A percentile compares a stretch with the other conserved stretches of the same genome.
Evolutionary conservation across 2,329 filamentous ascomycete species (phyloP).

Genomic region (Lecanicillium sp.): DNA sequence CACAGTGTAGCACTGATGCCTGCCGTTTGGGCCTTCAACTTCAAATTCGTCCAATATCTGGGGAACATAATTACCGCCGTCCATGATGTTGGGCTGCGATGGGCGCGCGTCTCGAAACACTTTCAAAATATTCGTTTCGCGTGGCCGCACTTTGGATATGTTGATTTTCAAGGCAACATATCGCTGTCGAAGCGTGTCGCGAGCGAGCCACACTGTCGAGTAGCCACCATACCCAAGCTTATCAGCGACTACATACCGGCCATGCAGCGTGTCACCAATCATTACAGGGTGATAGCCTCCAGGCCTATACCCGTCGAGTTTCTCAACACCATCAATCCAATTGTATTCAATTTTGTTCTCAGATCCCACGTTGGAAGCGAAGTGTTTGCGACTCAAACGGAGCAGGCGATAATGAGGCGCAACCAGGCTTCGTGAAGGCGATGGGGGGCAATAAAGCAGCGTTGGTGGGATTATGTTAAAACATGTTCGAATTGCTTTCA

Average conservation of each 20-base stretch:
- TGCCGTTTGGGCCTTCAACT: slow-evolving; percentile 24
- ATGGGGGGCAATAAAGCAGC: no score
- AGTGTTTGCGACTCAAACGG: no score
- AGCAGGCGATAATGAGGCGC: no score
- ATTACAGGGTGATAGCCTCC: slow-evolving; percentile 35
- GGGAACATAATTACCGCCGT: slow-evolving; percentile 15
- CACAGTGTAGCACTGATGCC: slow-evolving; percentile 24
- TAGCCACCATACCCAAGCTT: slow-evolving; percentile 26
- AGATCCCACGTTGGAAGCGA: background rate
- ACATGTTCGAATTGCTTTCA: no score
- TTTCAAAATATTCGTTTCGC: slow-evolving; percentile 22
- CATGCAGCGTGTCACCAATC: slow-evolving; percentile 30
- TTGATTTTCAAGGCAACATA: slow-evolving; percentile 31
- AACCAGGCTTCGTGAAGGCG: no score
- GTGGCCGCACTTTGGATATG: slow-evolving; percentile 20
- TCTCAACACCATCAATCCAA: slow-evolving; percentile 22
- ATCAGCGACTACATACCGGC: slow-evolving; percentile 23
- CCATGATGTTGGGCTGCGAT: no score
- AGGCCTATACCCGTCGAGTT: slow-evolving; percentile 23
- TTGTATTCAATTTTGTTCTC: background rate
- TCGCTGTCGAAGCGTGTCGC: slow-evolving; percentile 18
- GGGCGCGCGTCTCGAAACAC: no score
- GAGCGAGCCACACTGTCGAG: slow-evolving; percentile 31
- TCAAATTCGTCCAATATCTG: slow-evolving; percentile 21
- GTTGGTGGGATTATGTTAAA: no score